Conservation (phyloP, 805 yeast genomes). For the Zygoascus ofunaensis region DNA sequence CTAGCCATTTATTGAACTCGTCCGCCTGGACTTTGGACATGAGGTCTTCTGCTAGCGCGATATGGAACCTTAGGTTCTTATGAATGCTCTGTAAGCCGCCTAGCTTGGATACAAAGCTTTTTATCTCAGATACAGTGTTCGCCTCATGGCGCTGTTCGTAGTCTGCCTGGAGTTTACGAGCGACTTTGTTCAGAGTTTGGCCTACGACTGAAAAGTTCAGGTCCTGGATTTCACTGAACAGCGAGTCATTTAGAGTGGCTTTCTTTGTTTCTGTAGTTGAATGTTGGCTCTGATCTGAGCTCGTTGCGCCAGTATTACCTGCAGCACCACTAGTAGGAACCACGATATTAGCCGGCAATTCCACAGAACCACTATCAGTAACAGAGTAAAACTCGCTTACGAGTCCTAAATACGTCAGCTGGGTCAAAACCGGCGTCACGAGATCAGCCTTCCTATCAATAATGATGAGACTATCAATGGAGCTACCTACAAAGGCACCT, state of each 20-base stretch:
- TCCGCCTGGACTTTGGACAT: constrained; percentile 37
- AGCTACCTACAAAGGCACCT: constrained; percentile 24
- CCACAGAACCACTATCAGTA: constrained; percentile 26
- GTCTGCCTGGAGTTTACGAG: constrained; percentile 59
- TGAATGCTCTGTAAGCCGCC: constrained; percentile 60
- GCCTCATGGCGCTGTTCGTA: constrained; percentile 53
- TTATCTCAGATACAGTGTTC: constrained; percentile 54
- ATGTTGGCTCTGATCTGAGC: no score
- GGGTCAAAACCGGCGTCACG: constrained; percentile 61
- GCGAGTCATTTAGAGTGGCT: constrained; percentile 34
- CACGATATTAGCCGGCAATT: constrained; percentile 22
- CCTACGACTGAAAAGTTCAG: constrained; percentile 78
- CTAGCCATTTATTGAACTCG: constrained; percentile 22
- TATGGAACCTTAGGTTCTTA: constrained; percentile 60
- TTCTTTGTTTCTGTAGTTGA: constrained; percentile 15
- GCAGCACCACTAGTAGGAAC: constrained; percentile 6
- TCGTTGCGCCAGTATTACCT: neutral
- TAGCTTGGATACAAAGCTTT: constrained; percentile 60
- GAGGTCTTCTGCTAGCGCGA: constrained; percentile 60
- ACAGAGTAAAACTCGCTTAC: constrained; percentile 62
- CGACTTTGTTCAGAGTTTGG: constrained; percentile 55
- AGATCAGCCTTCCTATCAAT: constrained; percentile 73
- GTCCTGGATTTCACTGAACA: constrained; percentile 46
- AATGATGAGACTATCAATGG: constrained; percentile 54
- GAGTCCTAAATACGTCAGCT: constrained; percentile 74